Conservation (phyloP, 345 rosid species). For the Balakata baccata region DNA sequence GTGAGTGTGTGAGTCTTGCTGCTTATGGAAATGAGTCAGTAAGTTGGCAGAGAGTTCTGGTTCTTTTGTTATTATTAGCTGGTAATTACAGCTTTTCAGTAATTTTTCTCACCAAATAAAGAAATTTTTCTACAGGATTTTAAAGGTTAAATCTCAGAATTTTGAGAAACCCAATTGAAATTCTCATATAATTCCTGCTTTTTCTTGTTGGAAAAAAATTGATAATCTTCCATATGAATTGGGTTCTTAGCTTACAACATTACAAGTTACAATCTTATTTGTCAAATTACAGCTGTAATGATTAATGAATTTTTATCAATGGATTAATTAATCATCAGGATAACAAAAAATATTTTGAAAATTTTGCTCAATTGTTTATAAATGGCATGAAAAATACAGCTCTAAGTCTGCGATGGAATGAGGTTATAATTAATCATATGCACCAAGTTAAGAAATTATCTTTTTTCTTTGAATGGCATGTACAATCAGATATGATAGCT, state of each 20-base stretch:
- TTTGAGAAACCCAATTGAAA: background rate
- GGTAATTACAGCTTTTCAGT: no score
- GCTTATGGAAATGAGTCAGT: slow-evolving; percentile 15
- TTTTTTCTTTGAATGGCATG: slow-evolving; percentile 2
- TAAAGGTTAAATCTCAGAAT: background rate
- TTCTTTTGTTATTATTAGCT: slow-evolving; percentile 5
- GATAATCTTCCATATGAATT: background rate
- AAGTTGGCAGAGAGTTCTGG: slow-evolving; percentile 12
- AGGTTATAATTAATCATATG: no score
- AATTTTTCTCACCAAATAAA: slow-evolving; percentile 1
- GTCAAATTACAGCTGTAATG: slow-evolving; percentile 1
- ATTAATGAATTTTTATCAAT: slow-evolving; percentile 1
- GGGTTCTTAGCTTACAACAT: background rate
- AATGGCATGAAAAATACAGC: background rate
- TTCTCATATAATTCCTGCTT: background rate
- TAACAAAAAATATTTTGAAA: background rate
- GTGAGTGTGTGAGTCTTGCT: slow-evolving; percentile 2
- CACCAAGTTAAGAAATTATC: no score
- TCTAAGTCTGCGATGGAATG: no score
- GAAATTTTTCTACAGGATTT: background rate
- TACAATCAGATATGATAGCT: no score
- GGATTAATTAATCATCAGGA: background rate
- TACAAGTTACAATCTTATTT: background rate
- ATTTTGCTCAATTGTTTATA: background rate
- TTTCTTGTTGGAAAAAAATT: slow-evolving; percentile 2